Base-by-base conservation (phyloP, 371 early-diverging fungal species). In the Gilbertella persicaria region DNA sequence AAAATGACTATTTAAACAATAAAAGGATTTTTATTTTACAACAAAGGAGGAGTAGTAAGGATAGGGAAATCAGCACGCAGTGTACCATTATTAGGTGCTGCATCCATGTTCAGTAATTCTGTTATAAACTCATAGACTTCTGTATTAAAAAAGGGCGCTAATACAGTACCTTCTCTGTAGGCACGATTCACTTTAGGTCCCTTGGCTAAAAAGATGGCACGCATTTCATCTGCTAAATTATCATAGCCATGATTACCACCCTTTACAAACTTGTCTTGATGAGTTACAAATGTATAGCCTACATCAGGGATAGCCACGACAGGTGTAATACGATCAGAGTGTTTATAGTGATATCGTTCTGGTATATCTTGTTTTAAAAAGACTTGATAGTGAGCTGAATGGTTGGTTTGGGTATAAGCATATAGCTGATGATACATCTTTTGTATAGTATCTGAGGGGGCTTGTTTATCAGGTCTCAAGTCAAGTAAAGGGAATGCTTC, bases 161-260 rank as follows among this genome's bases (percentile, higher is more conserved):
- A 21, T n/a, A 73, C 40, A 2, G 64, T 52, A 1, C 72, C 79
- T 19, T 36, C 33, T 20, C 38, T 55, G 30, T 55, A 61, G 2
- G 23, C 37, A 8, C 45, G 33, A 10, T 55, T 30, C 55, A 95
- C 85, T 1, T 81, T 77, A 0, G 94, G 94, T 0, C 96, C 96
- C 19, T 66, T 60, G 4, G 93, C 96, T 55, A 94, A 60, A 60
- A 97, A 96, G 20, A 93, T 84, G 12, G 94, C 93, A 2, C 87
- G 82, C 96, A 97, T 97, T 19, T 90, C 87, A 1, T 71, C 73
- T 17, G 80, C 72, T 45, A 79, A 44, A 62, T 90, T 85, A 62
- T 95, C 90, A 67, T 93, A 96, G 2, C 98, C 98, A 69, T 96
- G 96, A 17, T 84, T 79, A 3, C 94, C 96, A 1, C 69, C 61